Evolutionary conservation across 1,139 yeast species (phyloP).

Genomic region (Candida tropicalis): DNA sequence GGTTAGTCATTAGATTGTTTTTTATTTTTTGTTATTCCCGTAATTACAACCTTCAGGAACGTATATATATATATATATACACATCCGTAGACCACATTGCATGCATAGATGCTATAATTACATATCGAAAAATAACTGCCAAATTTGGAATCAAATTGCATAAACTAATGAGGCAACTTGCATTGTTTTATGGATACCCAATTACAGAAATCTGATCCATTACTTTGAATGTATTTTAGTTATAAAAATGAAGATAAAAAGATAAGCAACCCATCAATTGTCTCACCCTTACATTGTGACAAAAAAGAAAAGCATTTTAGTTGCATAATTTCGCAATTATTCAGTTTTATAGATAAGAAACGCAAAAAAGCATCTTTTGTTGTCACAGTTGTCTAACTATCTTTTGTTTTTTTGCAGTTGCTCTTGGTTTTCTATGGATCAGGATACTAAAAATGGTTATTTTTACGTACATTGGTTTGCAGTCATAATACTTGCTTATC

Average conservation of each 20-base stretch:
- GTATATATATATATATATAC: too few species aligned
- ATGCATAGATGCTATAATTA: too few species aligned
- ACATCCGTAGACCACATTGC: too few species aligned
- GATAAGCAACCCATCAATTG: not conserved
- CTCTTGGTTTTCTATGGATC: conserved; percentile 1
- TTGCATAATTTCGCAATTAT: too few species aligned
- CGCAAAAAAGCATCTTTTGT: not conserved
- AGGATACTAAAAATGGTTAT: conserved; percentile 1
- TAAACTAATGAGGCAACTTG: not conserved
- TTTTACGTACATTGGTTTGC: not conserved
- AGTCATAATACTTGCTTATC: not conserved
- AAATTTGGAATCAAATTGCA: conserved; percentile 1
- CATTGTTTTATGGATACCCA: not conserved
- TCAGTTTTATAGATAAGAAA: too few species aligned
- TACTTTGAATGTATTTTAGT: not conserved
- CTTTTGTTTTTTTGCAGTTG: not conserved
- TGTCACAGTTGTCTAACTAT: not conserved
- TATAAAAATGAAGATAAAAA: not conserved
- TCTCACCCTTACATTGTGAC: too few species aligned
- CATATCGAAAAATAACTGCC: not conserved
- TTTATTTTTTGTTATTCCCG: too few species aligned
- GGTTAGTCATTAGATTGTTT: too few species aligned
- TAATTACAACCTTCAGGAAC: too few species aligned
- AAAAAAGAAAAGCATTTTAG: too few species aligned
- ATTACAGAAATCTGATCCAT: conserved; percentile 2